These are phyloP conservation scores for Yamadazyma dendronema DNA, from an alignment of 1,139 yeast species.

Conservation along the genomic window DNA sequence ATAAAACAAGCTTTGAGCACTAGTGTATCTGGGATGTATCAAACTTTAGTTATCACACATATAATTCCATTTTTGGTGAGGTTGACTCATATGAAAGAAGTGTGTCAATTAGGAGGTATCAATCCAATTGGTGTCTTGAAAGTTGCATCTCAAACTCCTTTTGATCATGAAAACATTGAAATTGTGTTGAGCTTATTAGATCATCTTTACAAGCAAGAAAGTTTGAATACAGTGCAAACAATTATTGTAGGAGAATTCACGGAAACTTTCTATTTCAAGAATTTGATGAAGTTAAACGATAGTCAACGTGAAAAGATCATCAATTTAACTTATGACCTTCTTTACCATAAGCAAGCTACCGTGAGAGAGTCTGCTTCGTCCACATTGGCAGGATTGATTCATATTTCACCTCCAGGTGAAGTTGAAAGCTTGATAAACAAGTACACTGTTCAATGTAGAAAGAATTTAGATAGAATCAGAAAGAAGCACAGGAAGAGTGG, in stretches of 20 bases:
- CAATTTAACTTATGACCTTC: conserved; percentile 48
- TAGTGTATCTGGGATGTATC: conserved; percentile 40
- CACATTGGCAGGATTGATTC: conserved; percentile 78
- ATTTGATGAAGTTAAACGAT: conserved; percentile 54
- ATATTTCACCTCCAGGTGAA: conserved; percentile 66
- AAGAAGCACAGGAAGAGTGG: conserved; percentile 30
- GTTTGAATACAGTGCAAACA: conserved; percentile 64
- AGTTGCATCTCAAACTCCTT: conserved; percentile 59
- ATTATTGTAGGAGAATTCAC: conserved; percentile 67
- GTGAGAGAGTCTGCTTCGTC: conserved; percentile 76
- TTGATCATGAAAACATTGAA: conserved; percentile 41
- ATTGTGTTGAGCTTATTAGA: conserved; percentile 53
- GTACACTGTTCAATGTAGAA: conserved; percentile 24
- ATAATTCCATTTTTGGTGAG: conserved; percentile 72
- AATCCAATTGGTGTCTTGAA: conserved; percentile 55
- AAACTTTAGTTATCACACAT: conserved; percentile 33
- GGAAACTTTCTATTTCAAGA: conserved; percentile 73
- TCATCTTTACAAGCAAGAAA: conserved; percentile 34
- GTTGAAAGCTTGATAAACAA: conserved; percentile 33
- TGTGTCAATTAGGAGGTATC: conserved; percentile 70
- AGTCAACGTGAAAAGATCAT: conserved; percentile 54
- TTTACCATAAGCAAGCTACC: conserved; percentile 68
- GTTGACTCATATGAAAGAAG: conserved; percentile 73
- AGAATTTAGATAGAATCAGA: conserved; percentile 32
- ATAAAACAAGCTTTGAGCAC: conserved; percentile 41